These are phyloP conservation scores for Lecanicillium sp. DNA, from an alignment of 2,329 filamentous ascomycete genomes.

Conservation along the genomic window DNA sequence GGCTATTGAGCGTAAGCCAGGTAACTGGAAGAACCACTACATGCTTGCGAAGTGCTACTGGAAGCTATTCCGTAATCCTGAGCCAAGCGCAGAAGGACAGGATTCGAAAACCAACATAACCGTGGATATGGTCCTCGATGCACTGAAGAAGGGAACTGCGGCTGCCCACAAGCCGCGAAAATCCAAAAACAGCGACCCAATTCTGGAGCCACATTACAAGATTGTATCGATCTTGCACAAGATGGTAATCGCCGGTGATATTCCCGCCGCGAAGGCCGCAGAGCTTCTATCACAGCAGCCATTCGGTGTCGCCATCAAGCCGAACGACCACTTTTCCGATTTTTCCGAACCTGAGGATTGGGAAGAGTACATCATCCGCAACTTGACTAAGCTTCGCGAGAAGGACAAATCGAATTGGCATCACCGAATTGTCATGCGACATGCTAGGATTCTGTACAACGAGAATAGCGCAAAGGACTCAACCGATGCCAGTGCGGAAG, in stretches of 20 bases:
- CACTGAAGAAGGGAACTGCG: slow-evolving; percentile 46
- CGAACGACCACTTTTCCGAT: slow-evolving; percentile 29
- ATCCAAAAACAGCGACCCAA: slow-evolving; percentile 61
- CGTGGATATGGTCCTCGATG: slow-evolving; percentile 37
- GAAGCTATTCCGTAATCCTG: slow-evolving; percentile 54
- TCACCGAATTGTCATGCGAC: slow-evolving; percentile 79
- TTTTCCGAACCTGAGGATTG: slow-evolving; percentile 49
- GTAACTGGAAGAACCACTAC: slow-evolving; percentile 55
- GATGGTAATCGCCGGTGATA: slow-evolving; percentile 54
- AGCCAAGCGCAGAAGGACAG: slow-evolving; percentile 37
- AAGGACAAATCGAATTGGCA: slow-evolving; percentile 96
- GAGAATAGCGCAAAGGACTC: slow-evolving; percentile 28
- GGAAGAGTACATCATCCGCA: slow-evolving; percentile 49
- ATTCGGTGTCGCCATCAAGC: slow-evolving; percentile 35
- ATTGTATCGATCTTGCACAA: slow-evolving; percentile 78
- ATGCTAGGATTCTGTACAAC: slow-evolving; percentile 51
- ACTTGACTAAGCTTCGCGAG: slow-evolving; percentile 46
- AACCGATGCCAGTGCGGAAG: slow-evolving; percentile 25
- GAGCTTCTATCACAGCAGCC: slow-evolving; percentile 51
- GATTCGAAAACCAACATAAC: slow-evolving; percentile 30
- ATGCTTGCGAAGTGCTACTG: slow-evolving; percentile 58
- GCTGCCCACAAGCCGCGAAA: slow-evolving; percentile 48
- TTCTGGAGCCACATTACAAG: slow-evolving; percentile 90
- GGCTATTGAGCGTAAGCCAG: slow-evolving; percentile 47
- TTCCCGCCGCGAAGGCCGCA: slow-evolving; percentile 43